These are phyloP conservation scores for Hydrangea macrophylla DNA, from an alignment of 148 eudicot genomes.

Conservation along the genomic window DNA sequence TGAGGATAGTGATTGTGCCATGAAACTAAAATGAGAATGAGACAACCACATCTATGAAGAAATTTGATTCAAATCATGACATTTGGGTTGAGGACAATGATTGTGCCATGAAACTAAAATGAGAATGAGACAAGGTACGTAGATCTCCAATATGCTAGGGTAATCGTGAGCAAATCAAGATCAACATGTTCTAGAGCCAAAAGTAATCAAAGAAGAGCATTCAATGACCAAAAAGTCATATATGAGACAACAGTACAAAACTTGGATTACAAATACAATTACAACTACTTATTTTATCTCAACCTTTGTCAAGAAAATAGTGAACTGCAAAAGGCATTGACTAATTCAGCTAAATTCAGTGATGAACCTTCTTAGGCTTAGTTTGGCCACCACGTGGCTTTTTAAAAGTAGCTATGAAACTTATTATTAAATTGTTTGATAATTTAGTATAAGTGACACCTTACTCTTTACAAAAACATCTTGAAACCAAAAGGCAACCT, in stretches of 20 bases:
- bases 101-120: slow-evolving; percentile 1
- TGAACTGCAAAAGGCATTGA: not conserved
- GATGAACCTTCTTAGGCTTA: too few species aligned
- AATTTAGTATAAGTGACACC: too few species aligned
- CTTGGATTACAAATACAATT: not conserved
- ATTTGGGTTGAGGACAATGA: not conserved
- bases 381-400: too few species aligned
- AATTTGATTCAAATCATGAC: not conserved
- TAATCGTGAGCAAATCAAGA: not conserved
- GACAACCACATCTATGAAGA: not conserved
- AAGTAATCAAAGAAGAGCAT: not conserved
- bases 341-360: not conserved
- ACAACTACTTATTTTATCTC: not conserved
- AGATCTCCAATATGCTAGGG: not conserved
- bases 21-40: not conserved
- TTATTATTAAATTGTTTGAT: too few species aligned
- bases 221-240: not conserved
- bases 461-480: too few species aligned
- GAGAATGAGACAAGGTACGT: not conserved
- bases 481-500: too few species aligned
- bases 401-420: too few species aligned
- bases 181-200: not conserved
- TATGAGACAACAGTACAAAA: not conserved
- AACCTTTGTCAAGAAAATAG: not conserved
- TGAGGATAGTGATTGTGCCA: not conserved